Evolutionary conservation across 352 stramenopile genomes (phyloP).

Genomic region (Phytopythium litorale): DNA sequence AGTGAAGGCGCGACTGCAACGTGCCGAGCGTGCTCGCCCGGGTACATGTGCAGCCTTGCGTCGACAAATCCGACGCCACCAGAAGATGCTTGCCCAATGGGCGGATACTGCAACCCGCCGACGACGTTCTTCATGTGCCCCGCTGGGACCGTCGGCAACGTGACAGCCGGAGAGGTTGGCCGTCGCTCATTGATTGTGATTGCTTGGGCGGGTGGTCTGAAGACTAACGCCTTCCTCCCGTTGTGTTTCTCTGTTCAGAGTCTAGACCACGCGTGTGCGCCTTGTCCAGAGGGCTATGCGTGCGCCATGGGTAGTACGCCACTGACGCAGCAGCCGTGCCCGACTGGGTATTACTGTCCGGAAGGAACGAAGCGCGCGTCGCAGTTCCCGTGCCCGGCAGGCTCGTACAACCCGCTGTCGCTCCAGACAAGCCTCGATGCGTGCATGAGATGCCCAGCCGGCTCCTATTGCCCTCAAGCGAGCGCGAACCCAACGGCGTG

Average conservation of each 20-base stretch:
- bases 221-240: not conserved
- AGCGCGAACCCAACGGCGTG: slow-evolving; percentile 46
- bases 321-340: slow-evolving; percentile 59
- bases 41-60: slow-evolving; percentile 79
- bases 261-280: slow-evolving; percentile 68
- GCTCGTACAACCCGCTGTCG: slow-evolving; percentile 71
- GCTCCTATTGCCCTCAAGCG: slow-evolving; percentile 62
- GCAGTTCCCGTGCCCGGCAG: slow-evolving; percentile 82
- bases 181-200: not conserved
- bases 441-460: slow-evolving; percentile 56
- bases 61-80: slow-evolving; percentile 76
- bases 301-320: slow-evolving; percentile 78
- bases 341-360: slow-evolving; percentile 66
- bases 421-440: slow-evolving; percentile 42
- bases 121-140: slow-evolving; percentile 86
- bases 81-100: slow-evolving; percentile 84
- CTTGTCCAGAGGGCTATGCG: slow-evolving; percentile 71
- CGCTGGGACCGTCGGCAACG: slow-evolving; percentile 82
- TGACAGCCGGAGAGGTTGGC: slow-evolving; percentile 63
- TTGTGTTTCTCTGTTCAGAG: slow-evolving; percentile 30
- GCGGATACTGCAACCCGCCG: slow-evolving; percentile 85
- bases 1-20: slow-evolving; percentile 70
- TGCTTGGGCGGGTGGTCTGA: too few relatives aligned
- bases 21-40: slow-evolving; percentile 56
- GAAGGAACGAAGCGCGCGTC: slow-evolving; percentile 54